phyloP scores from a whole-genome alignment of 192 early-diverging fungal species.

The Dissophora globulifera region DNA sequence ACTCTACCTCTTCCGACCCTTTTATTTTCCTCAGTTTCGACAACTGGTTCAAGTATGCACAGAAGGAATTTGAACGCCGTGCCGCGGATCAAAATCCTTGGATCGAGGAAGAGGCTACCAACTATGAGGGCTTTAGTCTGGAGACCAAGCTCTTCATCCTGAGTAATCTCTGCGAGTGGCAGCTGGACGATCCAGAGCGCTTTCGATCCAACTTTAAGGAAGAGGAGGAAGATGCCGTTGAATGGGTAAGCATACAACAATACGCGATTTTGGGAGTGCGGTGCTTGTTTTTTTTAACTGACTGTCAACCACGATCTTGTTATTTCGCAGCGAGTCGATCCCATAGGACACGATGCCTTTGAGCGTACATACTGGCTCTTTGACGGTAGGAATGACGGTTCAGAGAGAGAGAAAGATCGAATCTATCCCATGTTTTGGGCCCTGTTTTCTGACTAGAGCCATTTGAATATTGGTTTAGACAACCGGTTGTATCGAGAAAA shows the following conservation, averaged over 20 bases:
- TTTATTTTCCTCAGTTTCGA: conserved; percentile 23
- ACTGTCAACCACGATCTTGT: too few species aligned
- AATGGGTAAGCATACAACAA: conserved; percentile 76
- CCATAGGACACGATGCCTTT: conserved; percentile 73
- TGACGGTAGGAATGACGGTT: conserved; percentile 65
- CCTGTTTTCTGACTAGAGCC: neutral
- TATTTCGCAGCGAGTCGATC: conserved; percentile 78
- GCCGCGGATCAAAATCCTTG: conserved; percentile 60
- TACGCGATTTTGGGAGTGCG: too few species aligned
- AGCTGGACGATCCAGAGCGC: conserved; percentile 74
- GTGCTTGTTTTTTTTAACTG: too few species aligned
- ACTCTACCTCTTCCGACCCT: neutral
- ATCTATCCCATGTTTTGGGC: too few species aligned
- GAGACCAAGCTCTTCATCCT: conserved; percentile 21
- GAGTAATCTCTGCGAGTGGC: conserved; percentile 67
- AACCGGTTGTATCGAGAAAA: conserved; percentile 76
- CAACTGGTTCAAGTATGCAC: conserved; percentile 54
- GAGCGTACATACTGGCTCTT: conserved; percentile 83
- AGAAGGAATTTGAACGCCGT: conserved; percentile 51
- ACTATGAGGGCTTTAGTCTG: conserved; percentile 18
- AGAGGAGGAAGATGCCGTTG: conserved; percentile 65
- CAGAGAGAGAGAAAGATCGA: too few species aligned
- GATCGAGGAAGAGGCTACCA: conserved; percentile 53
- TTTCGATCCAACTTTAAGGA: conserved; percentile 62
- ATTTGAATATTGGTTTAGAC: conserved; percentile 54